A percentile compares a stretch with the other conserved stretches of the same genome.
phyloP scores from a whole-genome alignment of 164 flowering plant species.

The Litsea cubeba region DNA sequence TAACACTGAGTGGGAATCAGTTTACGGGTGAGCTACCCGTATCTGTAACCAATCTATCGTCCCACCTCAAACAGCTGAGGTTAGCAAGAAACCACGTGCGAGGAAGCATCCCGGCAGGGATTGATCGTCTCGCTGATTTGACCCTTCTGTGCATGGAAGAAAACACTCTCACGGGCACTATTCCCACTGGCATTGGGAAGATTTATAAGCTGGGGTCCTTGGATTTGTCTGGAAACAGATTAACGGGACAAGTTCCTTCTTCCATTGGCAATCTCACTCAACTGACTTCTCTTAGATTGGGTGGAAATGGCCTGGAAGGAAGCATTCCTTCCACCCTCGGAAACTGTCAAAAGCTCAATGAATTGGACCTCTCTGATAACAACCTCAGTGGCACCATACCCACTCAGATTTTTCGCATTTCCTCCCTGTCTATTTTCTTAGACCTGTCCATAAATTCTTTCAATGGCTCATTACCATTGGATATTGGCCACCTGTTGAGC shows the following conservation, averaged over 20 bases:
- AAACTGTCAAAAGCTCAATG: slow-evolving; percentile 1
- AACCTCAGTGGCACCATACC: slow-evolving; percentile 16
- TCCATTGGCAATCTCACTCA: neutral
- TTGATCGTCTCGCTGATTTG: slow-evolving; percentile 26
- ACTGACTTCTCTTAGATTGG: neutral
- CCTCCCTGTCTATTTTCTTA: slow-evolving; percentile 7
- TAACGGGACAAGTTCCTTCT: neutral
- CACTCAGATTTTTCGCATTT: neutral
- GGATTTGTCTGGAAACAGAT: neutral
- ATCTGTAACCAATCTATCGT: slow-evolving; percentile 27
- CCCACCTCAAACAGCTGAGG: slow-evolving; percentile 1
- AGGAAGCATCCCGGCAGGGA: slow-evolving; percentile 31
- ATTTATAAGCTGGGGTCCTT: neutral
- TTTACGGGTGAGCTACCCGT: slow-evolving; percentile 15
- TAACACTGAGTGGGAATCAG: slow-evolving; percentile 18
- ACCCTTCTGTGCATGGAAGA: slow-evolving; percentile 8
- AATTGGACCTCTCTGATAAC: slow-evolving; percentile 8
- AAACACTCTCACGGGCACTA: neutral
- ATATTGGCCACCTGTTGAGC: slow-evolving; percentile 21
- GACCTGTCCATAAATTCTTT: slow-evolving; percentile 13
- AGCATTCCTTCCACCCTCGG: slow-evolving; percentile 8
- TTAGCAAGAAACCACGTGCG: slow-evolving; percentile 21
- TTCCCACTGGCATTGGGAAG: neutral
- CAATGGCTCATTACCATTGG: slow-evolving; percentile 22
- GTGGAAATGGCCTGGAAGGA: slow-evolving; percentile 4